Evolutionary conservation across 257 asterid species (phyloP).

Genomic region (Solanum clarkiae): DNA sequence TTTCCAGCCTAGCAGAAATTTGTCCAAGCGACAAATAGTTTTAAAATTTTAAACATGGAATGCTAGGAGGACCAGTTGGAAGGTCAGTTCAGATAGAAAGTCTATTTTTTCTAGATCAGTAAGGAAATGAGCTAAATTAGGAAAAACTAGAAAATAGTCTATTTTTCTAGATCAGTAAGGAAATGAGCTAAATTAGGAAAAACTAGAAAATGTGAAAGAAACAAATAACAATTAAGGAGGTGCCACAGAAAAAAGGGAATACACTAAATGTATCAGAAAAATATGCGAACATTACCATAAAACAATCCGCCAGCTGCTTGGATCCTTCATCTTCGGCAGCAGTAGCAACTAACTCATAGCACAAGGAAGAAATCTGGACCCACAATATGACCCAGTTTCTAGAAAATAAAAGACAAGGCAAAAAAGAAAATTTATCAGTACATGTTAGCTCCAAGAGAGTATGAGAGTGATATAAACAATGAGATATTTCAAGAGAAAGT

Average conservation of each 20-base stretch:
- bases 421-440: background rate
- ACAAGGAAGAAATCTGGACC: background rate
- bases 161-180: background rate
- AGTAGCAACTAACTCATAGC: background rate
- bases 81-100: background rate
- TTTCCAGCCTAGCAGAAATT: background rate
- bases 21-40: background rate
- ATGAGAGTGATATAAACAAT: background rate
- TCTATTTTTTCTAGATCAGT: background rate
- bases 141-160: background rate
- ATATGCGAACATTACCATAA: background rate
- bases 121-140: background rate
- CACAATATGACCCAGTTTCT: background rate
- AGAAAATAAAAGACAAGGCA: background rate
- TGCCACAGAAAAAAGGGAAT: background rate
- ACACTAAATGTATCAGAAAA: background rate
- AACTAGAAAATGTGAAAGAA: background rate
- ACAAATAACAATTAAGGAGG: background rate
- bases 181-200: background rate
- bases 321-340: background rate
- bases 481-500: background rate
- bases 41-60: background rate
- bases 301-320: background rate
- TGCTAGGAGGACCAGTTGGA: background rate
- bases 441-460: background rate